Base-by-base conservation (phyloP, 176 grass and related monocot genomes). In the Cenchrus fungigraminus region DNA sequence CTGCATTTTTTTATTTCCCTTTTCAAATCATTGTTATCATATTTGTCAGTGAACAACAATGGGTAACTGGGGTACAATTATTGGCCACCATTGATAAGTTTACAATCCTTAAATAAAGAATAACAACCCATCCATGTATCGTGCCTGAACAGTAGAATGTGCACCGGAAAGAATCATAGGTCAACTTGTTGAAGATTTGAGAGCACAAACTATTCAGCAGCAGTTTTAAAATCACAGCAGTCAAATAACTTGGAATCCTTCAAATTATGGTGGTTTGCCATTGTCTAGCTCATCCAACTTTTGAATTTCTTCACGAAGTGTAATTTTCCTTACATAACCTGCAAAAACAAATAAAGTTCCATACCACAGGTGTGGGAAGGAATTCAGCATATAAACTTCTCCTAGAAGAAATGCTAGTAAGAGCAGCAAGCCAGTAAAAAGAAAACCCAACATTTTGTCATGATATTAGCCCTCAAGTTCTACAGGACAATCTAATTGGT, bases 321-420 rank as follows among this genome's bases (percentile, higher is more conserved):
- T 99, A 75, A 97, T 94, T 91, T 99, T 99, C 88, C 90, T 87
- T 17, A 99, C 97, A 82, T 94, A 99, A 62, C 97, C 94, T 99
- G 54, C 85, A 90, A 37, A 89, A 89, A 85, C 12, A 54, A 83
- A 87, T 54, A 85, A 85, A 56, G 71, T 52, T 66, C 71, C 76
- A 0, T 53, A 14, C 67, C 22, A 79, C 4, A 68, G n/a, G 62
- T 20, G 74, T 53, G 61, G 53, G 29, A 85, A 50, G 12, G 12
- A 82, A 78, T 79, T 92, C 50, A 86, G 79, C 4, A 6, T 12
- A 44, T 68, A 67, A 46, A 65, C 44, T 32, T 61, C 28, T 4
- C 0, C 16, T 10, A 51, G 9, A 9, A 53, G 9, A 15, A 91
- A 69, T 25, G 14, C 43, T 16, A 65, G 9, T 65, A 5, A 79